phyloP scores from a whole-genome alignment of 306 rosid species.

The Cucumis cinereus region DNA sequence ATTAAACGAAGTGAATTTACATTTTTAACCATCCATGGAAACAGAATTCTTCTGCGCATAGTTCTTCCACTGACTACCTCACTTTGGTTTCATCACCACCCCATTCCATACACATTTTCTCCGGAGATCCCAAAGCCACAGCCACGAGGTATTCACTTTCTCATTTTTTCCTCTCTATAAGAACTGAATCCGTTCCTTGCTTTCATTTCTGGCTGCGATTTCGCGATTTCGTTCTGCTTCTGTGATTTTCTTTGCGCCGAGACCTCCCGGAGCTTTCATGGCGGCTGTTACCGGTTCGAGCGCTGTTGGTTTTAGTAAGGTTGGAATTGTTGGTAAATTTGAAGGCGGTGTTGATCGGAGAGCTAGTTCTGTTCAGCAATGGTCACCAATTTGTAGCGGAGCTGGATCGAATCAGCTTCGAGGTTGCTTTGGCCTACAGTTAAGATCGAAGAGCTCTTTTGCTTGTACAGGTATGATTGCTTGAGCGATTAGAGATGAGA shows the following conservation, averaged over 20 bases:
- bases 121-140: slow-evolving; percentile 48
- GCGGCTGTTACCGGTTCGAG: slow-evolving; percentile 58
- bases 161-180: slow-evolving; percentile 2
- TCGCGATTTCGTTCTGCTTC: not conserved
- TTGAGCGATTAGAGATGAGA: not conserved
- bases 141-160: not conserved
- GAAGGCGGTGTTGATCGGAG: slow-evolving; percentile 18
- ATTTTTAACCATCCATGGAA: not conserved
- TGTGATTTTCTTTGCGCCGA: slow-evolving; percentile 14
- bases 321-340: slow-evolving; percentile 16
- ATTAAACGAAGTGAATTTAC: not conserved
- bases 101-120: not conserved
- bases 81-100: slow-evolving; percentile 42
- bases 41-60: not conserved
- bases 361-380: slow-evolving; percentile 27
- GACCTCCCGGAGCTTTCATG: slow-evolving; percentile 31
- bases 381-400: slow-evolving; percentile 26
- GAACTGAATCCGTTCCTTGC: not conserved
- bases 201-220: slow-evolving; percentile 22
- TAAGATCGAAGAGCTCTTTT: slow-evolving; percentile 33
- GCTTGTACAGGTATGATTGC: slow-evolving; percentile 30
- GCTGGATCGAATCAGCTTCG: slow-evolving; percentile 16
- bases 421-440: slow-evolving; percentile 18
- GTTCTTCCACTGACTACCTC: not conserved
- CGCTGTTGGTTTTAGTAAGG: slow-evolving; percentile 31